A percentile compares a stretch with the other conserved stretches of the same genome.
Evolutionary conservation across 495 filamentous ascomycete genomes (phyloP).

Genomic region (Xylaria grammica): DNA sequence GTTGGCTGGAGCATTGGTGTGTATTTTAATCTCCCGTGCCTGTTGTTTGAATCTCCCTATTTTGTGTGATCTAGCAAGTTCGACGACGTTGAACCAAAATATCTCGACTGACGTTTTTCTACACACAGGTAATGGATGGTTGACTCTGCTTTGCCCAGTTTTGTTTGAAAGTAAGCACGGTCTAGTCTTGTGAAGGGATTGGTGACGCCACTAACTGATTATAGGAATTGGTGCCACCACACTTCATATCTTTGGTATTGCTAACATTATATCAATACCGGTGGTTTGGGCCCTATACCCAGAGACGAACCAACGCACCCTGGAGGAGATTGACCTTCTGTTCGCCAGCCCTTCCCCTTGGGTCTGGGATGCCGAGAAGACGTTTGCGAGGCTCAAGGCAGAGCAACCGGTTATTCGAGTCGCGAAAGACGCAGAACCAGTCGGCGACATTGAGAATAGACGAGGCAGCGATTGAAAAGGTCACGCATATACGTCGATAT

Average conservation of each 20-base stretch:
- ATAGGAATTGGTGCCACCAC: slow-evolving; percentile 65
- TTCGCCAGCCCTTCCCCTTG: slow-evolving; percentile 65
- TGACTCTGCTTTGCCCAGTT: slow-evolving; percentile 65
- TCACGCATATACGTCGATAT: background rate
- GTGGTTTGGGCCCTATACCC: slow-evolving; percentile 74
- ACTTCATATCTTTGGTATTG: slow-evolving; percentile 68
- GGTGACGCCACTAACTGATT: background rate
- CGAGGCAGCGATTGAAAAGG: background rate
- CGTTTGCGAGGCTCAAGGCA: slow-evolving; percentile 64
- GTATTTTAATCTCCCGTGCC: too few species aligned
- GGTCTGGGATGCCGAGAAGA: slow-evolving; percentile 69
- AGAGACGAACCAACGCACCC: slow-evolving; percentile 69
- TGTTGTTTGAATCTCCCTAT: too few species aligned
- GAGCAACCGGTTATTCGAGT: slow-evolving; percentile 44
- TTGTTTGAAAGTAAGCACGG: slow-evolving; percentile 56
- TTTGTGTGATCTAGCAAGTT: too few species aligned
- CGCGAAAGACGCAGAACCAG: background rate
- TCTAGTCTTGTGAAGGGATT: background rate
- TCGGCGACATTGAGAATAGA: background rate
- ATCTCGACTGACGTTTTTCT: too few species aligned
- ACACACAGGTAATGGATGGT: slow-evolving; percentile 72
- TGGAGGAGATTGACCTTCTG: slow-evolving; percentile 72
- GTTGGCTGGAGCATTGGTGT: slow-evolving; percentile 77
- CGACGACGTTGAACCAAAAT: too few species aligned
- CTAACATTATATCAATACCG: slow-evolving; percentile 66